phyloP scores from a whole-genome alignment of 495 filamentous ascomycete genomes.

The Trichoderma orchidacearum region DNA sequence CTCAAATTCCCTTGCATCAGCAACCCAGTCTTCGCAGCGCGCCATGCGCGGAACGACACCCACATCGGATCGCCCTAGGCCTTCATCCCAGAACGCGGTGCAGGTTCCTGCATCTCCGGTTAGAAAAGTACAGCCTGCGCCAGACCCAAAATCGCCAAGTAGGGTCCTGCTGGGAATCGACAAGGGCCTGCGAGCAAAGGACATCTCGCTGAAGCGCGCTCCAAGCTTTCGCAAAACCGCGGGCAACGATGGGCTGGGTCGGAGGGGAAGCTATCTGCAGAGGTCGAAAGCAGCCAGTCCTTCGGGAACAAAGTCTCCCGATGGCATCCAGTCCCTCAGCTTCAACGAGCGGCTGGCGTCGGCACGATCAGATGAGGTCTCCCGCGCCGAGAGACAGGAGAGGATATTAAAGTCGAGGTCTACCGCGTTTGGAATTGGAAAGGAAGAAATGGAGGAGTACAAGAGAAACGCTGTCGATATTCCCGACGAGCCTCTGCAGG shows the following conservation, averaged over 20 bases:
- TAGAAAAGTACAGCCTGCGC: slow-evolving; percentile 26
- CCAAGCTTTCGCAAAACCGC: slow-evolving; percentile 28
- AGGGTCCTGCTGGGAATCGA: slow-evolving; percentile 79
- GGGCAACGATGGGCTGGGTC: slow-evolving; percentile 11
- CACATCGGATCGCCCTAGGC: slow-evolving; percentile 7
- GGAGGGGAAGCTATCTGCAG: slow-evolving; percentile 25
- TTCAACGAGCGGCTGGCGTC: slow-evolving; percentile 84
- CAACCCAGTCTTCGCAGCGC: background rate
- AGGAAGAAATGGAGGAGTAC: slow-evolving; percentile 50
- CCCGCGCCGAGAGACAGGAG: slow-evolving; percentile 38
- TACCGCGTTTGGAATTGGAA: slow-evolving; percentile 56
- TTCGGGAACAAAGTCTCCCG: slow-evolving; percentile 3
- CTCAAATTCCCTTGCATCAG: background rate
- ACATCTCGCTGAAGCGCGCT: slow-evolving; percentile 74
- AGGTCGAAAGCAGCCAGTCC: slow-evolving; percentile 22
- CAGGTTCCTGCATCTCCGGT: slow-evolving; percentile 77
- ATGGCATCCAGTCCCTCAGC: slow-evolving; percentile 40
- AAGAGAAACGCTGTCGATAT: slow-evolving; percentile 46
- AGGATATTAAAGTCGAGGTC: slow-evolving; percentile 47
- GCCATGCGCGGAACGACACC: slow-evolving; percentile 4
- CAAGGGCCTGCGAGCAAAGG: slow-evolving; percentile 66
- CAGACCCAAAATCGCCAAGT: slow-evolving; percentile 56
- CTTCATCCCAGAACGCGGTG: slow-evolving; percentile 33
- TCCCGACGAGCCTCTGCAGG: slow-evolving; percentile 28
- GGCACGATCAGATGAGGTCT: slow-evolving; percentile 40